Evolutionary conservation across 805 yeast species (phyloP).

Genomic region (Alloascoidea africana): DNA sequence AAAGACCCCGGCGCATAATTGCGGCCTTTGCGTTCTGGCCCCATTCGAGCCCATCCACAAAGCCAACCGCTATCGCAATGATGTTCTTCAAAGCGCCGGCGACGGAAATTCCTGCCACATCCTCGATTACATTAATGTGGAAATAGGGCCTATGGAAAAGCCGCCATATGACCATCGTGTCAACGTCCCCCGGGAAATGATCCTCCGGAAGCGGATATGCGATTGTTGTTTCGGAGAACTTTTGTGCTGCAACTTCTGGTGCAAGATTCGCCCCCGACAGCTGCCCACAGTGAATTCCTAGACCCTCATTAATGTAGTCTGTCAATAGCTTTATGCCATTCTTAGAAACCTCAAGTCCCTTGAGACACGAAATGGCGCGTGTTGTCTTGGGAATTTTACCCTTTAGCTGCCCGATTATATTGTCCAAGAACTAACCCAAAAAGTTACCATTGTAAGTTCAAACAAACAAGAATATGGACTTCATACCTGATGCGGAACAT

Average conservation of each 20-base stretch:
- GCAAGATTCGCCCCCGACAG: slow-evolving; percentile 96
- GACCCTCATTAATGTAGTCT: slow-evolving; percentile 58
- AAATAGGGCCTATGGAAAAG: slow-evolving; percentile 96
- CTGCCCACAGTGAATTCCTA: slow-evolving; percentile 90
- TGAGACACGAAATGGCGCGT: slow-evolving; percentile 89
- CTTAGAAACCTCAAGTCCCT: slow-evolving; percentile 74
- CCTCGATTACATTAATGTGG: slow-evolving; percentile 87
- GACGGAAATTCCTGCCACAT: slow-evolving; percentile 90
- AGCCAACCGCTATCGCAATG: slow-evolving; percentile 92
- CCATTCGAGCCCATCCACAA: slow-evolving; percentile 97
- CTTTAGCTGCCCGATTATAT: slow-evolving; percentile 58
- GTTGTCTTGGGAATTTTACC: slow-evolving; percentile 58
- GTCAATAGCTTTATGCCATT: slow-evolving; percentile 72
- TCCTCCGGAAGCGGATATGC: slow-evolving; percentile 72
- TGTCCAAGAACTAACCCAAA: slow-evolving; percentile 48
- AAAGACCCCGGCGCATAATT: slow-evolving; percentile 87
- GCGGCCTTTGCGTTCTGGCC: slow-evolving; percentile 98
- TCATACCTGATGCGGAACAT: slow-evolving; percentile 77
- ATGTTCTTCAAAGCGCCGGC: slow-evolving; percentile 97
- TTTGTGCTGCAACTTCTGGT: slow-evolving; percentile 87
- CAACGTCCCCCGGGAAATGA: slow-evolving; percentile 59
- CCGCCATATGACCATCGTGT: slow-evolving; percentile 53
- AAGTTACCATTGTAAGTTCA: background rate
- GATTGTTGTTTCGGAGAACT: slow-evolving; percentile 96
- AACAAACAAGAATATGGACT: background rate